Conservation (phyloP, 75 land plant species). For the Larix kaempferi region DNA sequence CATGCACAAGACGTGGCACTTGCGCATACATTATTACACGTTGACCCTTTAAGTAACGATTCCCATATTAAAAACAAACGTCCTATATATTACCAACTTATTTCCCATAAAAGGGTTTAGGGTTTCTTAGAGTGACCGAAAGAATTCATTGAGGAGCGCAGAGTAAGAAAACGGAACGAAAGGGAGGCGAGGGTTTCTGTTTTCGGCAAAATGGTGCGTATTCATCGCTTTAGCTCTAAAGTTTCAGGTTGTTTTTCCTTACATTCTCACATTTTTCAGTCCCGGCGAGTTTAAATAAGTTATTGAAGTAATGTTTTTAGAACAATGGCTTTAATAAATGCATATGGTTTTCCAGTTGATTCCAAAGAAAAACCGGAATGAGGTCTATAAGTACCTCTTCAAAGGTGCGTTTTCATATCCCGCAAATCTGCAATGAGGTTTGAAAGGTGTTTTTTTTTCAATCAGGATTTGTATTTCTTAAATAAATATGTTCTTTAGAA, state of each 20-base stretch:
- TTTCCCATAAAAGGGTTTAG: not conserved
- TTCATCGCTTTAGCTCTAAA: too few relatives aligned
- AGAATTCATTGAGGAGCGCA: too few relatives aligned
- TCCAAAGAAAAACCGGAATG: slow-evolving; percentile 89
- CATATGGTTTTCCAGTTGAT: slow-evolving; percentile 46
- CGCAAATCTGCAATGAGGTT: too few relatives aligned
- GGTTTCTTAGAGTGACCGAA: not conserved
- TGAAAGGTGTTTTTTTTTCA: too few relatives aligned
- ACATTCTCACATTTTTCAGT: not conserved
- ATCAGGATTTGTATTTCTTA: too few relatives aligned
- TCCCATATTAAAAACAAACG: too few relatives aligned
- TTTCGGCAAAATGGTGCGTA: not conserved
- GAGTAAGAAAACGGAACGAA: too few relatives aligned
- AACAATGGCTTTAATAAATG: not conserved
- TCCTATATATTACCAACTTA: too few relatives aligned
- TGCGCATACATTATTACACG: too few relatives aligned
- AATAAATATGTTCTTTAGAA: too few relatives aligned
- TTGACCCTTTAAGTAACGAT: too few relatives aligned
- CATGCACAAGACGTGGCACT: too few relatives aligned
- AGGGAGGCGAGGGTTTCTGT: not conserved
- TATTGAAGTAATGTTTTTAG: not conserved
- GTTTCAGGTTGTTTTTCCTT: not conserved
- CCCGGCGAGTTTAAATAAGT: not conserved
- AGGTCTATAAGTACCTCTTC: slow-evolving; percentile 92
- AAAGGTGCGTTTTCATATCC: slow-evolving; percentile 43